phyloP scores from a whole-genome alignment of 371 early-diverging fungal genomes.

The Rhizomucor pusillus region DNA sequence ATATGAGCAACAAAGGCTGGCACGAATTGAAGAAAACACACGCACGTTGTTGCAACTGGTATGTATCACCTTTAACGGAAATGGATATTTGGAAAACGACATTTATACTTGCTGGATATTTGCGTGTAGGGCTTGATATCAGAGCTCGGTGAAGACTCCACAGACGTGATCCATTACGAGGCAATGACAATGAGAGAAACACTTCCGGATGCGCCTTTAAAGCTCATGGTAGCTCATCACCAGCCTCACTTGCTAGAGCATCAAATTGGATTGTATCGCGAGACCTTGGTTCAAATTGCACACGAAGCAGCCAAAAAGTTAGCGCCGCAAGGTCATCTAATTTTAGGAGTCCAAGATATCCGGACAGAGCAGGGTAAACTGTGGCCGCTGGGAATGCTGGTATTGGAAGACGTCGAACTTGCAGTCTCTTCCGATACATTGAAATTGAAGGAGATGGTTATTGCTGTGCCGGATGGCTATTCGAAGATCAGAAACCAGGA shows the following conservation, averaged over 20 bases:
- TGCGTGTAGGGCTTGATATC: constrained; percentile 66
- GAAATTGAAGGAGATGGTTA: constrained; percentile 78
- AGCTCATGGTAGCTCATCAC: constrained; percentile 65
- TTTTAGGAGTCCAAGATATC: constrained; percentile 73
- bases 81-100: not conserved
- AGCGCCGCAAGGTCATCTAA: constrained; percentile 61
- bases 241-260: constrained; percentile 39
- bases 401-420: constrained; percentile 71
- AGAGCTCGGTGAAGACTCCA: constrained; percentile 74
- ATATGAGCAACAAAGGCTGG: constrained; percentile 61
- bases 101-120: constrained; percentile 3
- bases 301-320: constrained; percentile 52
- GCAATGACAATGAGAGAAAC: constrained; percentile 52
- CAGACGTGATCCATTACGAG: constrained; percentile 70
- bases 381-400: constrained; percentile 75
- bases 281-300: constrained; percentile 58
- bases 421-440: constrained; percentile 53
- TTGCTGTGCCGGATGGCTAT: constrained; percentile 82
- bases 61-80: constrained; percentile 7
- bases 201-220: constrained; percentile 37
- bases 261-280: constrained; percentile 59
- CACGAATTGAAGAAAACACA: constrained; percentile 68
- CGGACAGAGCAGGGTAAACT: constrained; percentile 60
- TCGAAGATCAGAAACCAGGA: constrained; percentile 60
- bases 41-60: constrained; percentile 62